phyloP scores from a whole-genome alignment of 192 early-diverging fungal genomes.

The Entophlyctis helioformis region DNA sequence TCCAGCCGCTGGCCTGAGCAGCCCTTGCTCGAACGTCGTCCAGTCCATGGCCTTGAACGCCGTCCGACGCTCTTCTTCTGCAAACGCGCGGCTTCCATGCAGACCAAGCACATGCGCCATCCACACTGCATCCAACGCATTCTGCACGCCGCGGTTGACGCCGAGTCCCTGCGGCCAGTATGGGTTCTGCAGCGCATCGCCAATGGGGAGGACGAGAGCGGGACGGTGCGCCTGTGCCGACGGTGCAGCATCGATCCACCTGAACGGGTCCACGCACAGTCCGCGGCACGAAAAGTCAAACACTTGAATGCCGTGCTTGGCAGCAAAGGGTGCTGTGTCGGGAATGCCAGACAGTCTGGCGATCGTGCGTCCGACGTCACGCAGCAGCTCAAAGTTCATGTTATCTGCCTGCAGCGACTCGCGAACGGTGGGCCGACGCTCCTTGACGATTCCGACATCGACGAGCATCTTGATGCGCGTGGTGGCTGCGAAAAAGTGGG shows the following conservation, averaged over 20 bases:
- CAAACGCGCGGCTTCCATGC: no score
- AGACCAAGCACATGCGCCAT: no score
- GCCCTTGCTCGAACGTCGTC: no score
- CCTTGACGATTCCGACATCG: slow-evolving; percentile 10
- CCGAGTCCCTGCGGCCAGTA: slow-evolving; percentile 38
- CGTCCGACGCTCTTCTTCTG: no score
- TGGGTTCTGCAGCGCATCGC: slow-evolving; percentile 30
- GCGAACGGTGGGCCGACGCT: slow-evolving; percentile 4
- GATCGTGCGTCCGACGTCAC: slow-evolving; percentile 10
- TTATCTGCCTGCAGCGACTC: slow-evolving; percentile 16
- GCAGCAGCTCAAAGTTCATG: slow-evolving; percentile 18
- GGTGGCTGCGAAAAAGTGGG: slow-evolving; percentile 27
- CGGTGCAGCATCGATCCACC: no score
- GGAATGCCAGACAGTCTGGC: slow-evolving; percentile 18
- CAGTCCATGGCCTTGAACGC: no score
- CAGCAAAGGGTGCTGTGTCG: slow-evolving; percentile 5
- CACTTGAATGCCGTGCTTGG: slow-evolving; percentile 27
- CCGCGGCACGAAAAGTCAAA: slow-evolving; percentile 31
- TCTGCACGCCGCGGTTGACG: slow-evolving; percentile 33
- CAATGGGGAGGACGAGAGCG: slow-evolving; percentile 16
- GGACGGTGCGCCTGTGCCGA: neutral
- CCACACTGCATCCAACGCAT: slow-evolving; percentile 22
- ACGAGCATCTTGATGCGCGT: slow-evolving; percentile 9
- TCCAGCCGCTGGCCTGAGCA: no score
- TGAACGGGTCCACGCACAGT: slow-evolving; percentile 7